Evolutionary conservation across 305 asterid genomes (phyloP).

Genomic region (Plantago rigida): DNA sequence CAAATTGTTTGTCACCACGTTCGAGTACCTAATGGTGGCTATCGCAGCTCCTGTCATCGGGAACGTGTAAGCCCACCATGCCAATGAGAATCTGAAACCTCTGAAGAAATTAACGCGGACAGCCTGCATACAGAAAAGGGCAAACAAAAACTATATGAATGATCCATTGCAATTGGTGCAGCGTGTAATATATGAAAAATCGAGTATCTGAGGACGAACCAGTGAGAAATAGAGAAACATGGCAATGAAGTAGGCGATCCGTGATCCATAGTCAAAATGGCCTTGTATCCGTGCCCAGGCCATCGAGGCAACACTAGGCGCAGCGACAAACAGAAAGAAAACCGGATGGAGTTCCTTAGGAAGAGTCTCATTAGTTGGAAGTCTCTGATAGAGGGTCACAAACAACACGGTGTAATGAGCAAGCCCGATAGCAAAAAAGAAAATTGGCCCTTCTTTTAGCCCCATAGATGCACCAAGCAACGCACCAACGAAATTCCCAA

Average conservation of each 20-base stretch:
- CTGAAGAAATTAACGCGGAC: conserved; percentile 59
- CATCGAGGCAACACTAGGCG: conserved; percentile 67
- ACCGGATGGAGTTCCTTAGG: conserved; percentile 71
- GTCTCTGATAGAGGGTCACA: conserved; percentile 63
- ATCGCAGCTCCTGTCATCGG: conserved; percentile 71
- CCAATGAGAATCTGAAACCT: conserved; percentile 56
- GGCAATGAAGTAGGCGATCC: conserved; percentile 56
- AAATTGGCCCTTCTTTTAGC: conserved; percentile 59
- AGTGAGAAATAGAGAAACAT: conserved; percentile 57
- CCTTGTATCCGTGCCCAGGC: conserved; percentile 66
- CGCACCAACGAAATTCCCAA: conserved; percentile 65
- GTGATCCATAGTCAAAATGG: conserved; percentile 48
- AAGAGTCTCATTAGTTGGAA: conserved; percentile 58
- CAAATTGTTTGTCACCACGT: conserved; percentile 31
- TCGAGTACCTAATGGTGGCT: conserved; percentile 47
- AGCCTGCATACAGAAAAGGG: conserved; percentile 33
- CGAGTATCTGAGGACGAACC: conserved; percentile 29
- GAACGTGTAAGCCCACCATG: conserved; percentile 77
- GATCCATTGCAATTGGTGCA: too few relatives aligned
- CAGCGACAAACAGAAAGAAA: conserved; percentile 65
- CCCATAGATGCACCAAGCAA: conserved; percentile 70
- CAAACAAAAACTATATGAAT: not conserved
- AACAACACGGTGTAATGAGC: conserved; percentile 57
- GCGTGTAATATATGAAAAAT: not conserved
- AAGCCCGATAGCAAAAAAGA: conserved; percentile 60